Evolutionary conservation across 805 yeast species (phyloP), one percentile per base, ranked within the genome.

Genomic region (Suhomyces prunicola): DNA sequence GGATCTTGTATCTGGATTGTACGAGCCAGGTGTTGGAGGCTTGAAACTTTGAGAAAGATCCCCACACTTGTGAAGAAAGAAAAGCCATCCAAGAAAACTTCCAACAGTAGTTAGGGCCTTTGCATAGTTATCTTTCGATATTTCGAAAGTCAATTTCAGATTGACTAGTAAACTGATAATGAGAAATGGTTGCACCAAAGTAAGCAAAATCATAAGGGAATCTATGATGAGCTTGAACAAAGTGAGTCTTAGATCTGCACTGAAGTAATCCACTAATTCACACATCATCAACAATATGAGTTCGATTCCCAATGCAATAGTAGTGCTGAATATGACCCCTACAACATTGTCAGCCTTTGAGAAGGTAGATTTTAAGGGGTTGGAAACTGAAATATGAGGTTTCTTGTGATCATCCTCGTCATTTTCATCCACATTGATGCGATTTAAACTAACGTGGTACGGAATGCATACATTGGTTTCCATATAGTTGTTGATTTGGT

Each of bases 161-260:
- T 61, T 65, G 13, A 72, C 52, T 31, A 66, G 60, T 42, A 73
- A 60, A 50, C 65, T 66, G 13, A 74, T 58, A 4, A 73, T 64
- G 24, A 72, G 53, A 29, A 73, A 68, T n/a, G 86, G 86, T 46
- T 73, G 70, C n/a, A 77, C 54, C 19, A 76, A 65, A 2, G 77
- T 67, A 19, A 79, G 65, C 5, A 76, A 60, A 8, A 77, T 48
- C 29, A 77, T 72, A 44, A 80, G 60, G 7, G 64, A 47, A 40
- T 73, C 67, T 26, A 81, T 65, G 29, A 77, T 71, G 23, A 73
- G 13, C 42, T 69, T 68, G 70, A 81, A 77, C 41, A 74, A 65
- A 12, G 62, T 26, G 47, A 72, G 57, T 15, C 75, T 62, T 2
- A 69, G 48, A 1, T 61, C 60, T 4, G 61, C 60, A 33, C 60